Conservation (phyloP, 176 grass and related monocot species). For the Hordeum marinum region DNA sequence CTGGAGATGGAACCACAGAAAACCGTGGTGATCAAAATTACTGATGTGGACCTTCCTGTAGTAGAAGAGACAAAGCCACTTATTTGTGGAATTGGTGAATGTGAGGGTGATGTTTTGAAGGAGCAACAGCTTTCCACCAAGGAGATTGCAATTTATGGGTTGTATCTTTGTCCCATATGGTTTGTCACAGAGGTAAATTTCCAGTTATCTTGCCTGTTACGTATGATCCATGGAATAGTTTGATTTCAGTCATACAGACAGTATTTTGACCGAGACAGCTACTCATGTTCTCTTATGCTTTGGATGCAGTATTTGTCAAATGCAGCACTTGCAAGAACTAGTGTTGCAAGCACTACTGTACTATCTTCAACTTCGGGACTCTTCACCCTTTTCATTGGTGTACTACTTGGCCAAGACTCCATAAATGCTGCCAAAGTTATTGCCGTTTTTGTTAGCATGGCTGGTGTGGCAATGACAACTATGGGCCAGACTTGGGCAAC, state of each 20-base stretch:
- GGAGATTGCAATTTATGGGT: constrained; percentile 66
- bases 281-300: constrained; percentile 29
- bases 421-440: constrained; percentile 78
- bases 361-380: constrained; percentile 95
- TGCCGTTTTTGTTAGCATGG: constrained; percentile 92
- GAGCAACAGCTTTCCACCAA: constrained; percentile 54
- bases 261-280: not conserved
- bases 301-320: constrained; percentile 95
- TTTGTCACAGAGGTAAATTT: constrained; percentile 91
- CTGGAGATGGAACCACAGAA: constrained; percentile 81
- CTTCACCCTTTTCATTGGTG: constrained; percentile 89
- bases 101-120: constrained; percentile 33
- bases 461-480: constrained; percentile 93
- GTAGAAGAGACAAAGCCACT: constrained; percentile 54
- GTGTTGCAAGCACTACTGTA: constrained; percentile 96
- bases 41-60: constrained; percentile 48
- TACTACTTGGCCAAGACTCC: constrained; percentile 88
- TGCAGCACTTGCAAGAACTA: constrained; percentile 98
- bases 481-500: constrained; percentile 97
- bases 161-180: constrained; percentile 96
- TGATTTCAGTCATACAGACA: not conserved
- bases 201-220: constrained; percentile 13
- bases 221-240: not conserved
- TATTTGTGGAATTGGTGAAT: constrained; percentile 46
- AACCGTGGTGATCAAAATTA: constrained; percentile 53